Base-by-base conservation (phyloP, 2,329 filamentous ascomycete species). In the Eutypa lata region DNA sequence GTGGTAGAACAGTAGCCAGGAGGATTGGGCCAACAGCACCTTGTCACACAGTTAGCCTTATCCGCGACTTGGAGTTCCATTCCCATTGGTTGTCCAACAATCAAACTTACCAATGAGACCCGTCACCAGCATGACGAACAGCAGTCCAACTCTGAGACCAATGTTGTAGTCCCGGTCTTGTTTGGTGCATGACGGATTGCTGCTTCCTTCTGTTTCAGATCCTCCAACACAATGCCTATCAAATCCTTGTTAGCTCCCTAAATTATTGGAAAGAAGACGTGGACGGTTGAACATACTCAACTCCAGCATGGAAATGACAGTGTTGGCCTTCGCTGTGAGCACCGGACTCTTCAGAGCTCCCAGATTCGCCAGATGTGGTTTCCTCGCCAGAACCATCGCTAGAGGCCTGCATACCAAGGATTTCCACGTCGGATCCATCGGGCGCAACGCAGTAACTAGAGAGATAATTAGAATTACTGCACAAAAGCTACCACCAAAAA, bases 291-390 rank as follows among this genome's bases (percentile, higher is more conserved):
- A 72, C 84, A 70, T 73, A 89, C 86, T 90, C 85, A 21, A 91
- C 84, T 37, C 87, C 87, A 10, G 87, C 87, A 60, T 91, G 88
- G 68, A 87, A 89, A 64, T 91, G 88, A 60, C 87, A 90, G 60
- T 81, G 76, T 57, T 76, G 31, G 2, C 38, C 61, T n/a, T 69
- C 71, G 2, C 59, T 63, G 55, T 65, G 61, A 6, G 50, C 52
- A 48, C 58, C 26, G 47, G 61, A 10, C 48, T 61, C 51, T 52
- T 63, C 52, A 42, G 48, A 49, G 28, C 47, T 51, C 54, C 45
- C 16, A 44, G 48, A 61, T 13, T 63, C 64, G 3, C 56, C 57
- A 16, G 61, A 58, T 38, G 54, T 43, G 19, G 35, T 54, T 11
- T 49, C 55, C 18, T 50, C 57, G 14, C 54, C 47, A 19, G 53